Evolutionary conservation across 257 asterid species (phyloP).

Genomic region (Cynanchum wilfordii): DNA sequence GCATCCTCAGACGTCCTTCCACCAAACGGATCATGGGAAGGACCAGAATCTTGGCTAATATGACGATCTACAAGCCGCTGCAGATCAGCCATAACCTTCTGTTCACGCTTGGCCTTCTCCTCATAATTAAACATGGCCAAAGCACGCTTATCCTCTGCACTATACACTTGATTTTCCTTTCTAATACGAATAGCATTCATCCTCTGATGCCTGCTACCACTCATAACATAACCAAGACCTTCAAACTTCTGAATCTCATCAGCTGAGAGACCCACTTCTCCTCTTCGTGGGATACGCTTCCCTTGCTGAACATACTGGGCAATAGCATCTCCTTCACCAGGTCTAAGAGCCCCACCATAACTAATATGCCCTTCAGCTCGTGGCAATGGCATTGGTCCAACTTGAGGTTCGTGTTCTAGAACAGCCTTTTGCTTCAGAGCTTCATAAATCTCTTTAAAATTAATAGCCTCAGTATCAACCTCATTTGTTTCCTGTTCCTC

Average conservation of each 20-base stretch:
- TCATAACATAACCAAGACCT: slow-evolving; percentile 95
- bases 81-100: slow-evolving; percentile 97
- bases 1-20: slow-evolving; percentile 54
- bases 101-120: slow-evolving; percentile 97
- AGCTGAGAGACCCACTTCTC: slow-evolving; percentile 98
- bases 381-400: slow-evolving; percentile 96
- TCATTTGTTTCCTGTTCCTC: slow-evolving; percentile 42
- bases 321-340: slow-evolving; percentile 99
- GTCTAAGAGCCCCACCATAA: slow-evolving; percentile 99
- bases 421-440: slow-evolving; percentile 40
- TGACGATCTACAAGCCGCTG: slow-evolving; percentile 95
- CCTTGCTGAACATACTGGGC: slow-evolving; percentile 99
- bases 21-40: slow-evolving; percentile 83
- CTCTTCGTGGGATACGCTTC: slow-evolving; percentile 99
- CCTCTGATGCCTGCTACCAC: slow-evolving; percentile 99
- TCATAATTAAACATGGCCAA: slow-evolving; percentile 97
- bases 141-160: slow-evolving; percentile 97
- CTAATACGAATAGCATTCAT: slow-evolving; percentile 99
- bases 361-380: slow-evolving; percentile 93
- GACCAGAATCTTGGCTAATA: slow-evolving; percentile 80
- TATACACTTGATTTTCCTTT: slow-evolving; percentile 95
- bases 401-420: slow-evolving; percentile 56
- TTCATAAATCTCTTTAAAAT: slow-evolving; percentile 67
- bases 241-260: slow-evolving; percentile 90
- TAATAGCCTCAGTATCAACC: slow-evolving; percentile 40